These are phyloP conservation scores for Colletotrichum tropicale DNA, from an alignment of 2,329 filamentous ascomycete species.

Conservation along the genomic window DNA sequence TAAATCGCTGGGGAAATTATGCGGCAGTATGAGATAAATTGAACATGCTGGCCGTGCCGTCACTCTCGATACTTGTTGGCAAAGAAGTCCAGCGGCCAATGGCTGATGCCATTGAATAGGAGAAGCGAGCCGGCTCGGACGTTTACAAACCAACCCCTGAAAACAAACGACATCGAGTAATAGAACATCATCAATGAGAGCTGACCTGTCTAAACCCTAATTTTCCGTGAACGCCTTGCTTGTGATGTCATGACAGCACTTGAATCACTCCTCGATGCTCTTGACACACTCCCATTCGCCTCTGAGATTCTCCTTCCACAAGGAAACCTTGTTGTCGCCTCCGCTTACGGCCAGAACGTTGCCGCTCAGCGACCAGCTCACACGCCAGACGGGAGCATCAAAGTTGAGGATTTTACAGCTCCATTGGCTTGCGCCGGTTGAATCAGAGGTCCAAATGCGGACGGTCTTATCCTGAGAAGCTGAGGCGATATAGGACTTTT, in stretches of 20 bases:
- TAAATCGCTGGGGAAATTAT: not conserved
- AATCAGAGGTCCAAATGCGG: constrained; percentile 90
- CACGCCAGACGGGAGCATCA: constrained; percentile 90
- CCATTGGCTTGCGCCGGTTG: constrained; percentile 74
- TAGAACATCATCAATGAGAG: not conserved
- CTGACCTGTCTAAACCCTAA: not conserved
- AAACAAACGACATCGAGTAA: not conserved
- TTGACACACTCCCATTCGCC: constrained; percentile 98
- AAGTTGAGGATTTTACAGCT: constrained; percentile 84
- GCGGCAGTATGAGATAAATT: not conserved
- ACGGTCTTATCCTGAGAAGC: constrained; percentile 97
- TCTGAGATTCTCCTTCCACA: constrained; percentile 98
- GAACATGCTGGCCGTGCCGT: not conserved
- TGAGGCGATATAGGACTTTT: constrained; percentile 95
- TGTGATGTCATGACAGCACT: constrained; percentile 5
- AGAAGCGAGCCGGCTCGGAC: not conserved
- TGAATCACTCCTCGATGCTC: constrained; percentile 82
- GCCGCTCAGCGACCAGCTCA: constrained; percentile 96
- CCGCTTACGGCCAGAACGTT: constrained; percentile 95
- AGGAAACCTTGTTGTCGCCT: constrained; percentile 92
- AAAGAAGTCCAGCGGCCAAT: not conserved
- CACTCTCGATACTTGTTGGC: not conserved
- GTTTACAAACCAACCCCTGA: not conserved
- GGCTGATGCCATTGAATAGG: not conserved
- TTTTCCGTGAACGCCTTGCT: constrained; percentile 41